Evolutionary conservation across 495 filamentous ascomycete genomes (phyloP).

Genomic region (Aspergillus haitiensis): DNA sequence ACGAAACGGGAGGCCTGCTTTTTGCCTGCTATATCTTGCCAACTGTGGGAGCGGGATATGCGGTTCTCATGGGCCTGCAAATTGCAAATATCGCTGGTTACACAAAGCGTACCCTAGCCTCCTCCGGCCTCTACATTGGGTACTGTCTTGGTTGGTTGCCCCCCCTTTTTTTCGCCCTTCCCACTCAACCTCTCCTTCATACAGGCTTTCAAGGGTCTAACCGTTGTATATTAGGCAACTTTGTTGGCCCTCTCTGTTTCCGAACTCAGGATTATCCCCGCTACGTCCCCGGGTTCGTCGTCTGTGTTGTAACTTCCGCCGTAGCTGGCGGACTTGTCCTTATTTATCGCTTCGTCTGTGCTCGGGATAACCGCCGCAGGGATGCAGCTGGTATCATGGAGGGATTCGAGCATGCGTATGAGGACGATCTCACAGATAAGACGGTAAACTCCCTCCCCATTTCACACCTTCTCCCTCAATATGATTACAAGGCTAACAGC

Average conservation of each 20-base stretch:
- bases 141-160: constrained; percentile 38
- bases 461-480: too few species aligned
- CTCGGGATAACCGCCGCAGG: constrained; percentile 33
- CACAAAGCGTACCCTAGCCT: constrained; percentile 41
- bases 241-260: constrained; percentile 42
- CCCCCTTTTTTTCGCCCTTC: not conserved
- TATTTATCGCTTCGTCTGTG: constrained; percentile 37
- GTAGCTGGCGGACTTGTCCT: constrained; percentile 31
- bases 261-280: constrained; percentile 23
- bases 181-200: not conserved
- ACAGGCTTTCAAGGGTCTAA: not conserved
- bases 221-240: constrained; percentile 26
- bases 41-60: constrained; percentile 26
- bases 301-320: constrained; percentile 39
- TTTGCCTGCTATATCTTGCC: constrained; percentile 46
- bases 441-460: constrained; percentile 18
- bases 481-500: constrained; percentile 10
- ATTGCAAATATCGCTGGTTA: constrained; percentile 51
- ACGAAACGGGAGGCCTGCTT: constrained; percentile 37
- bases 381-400: constrained; percentile 32
- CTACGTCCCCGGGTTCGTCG: constrained; percentile 41
- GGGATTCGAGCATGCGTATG: constrained; percentile 44
- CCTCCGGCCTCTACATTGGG: constrained; percentile 41
- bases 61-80: constrained; percentile 40
- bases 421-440: constrained; percentile 46